Evolutionary conservation across 768 basidiomycete species (phyloP), one percentile per base, ranked within the genome.

Genomic region (Saitozyma sp.): DNA sequence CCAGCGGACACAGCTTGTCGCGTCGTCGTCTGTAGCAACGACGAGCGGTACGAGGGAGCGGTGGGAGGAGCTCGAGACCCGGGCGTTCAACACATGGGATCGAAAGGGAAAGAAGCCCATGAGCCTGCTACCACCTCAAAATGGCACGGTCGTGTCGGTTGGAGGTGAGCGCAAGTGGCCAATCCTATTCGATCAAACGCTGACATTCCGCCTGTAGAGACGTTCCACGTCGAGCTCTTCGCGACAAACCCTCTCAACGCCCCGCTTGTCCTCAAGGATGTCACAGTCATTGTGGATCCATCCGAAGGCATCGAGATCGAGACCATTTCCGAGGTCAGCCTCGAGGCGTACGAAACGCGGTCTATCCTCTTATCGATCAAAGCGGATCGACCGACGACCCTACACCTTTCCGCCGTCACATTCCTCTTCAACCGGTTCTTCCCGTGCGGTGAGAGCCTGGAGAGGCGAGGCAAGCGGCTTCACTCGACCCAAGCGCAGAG

Each of bases 401-500:
- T 94, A 49, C 80, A 78, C 20, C 79, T 94, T 49, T 84, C 84
- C 13, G 79, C 87, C 48, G 83, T 88, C 65, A 78, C 86, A 39
- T 94, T 93, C 75, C 84, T 93, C 41, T 85, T 86, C 58, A 75
- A 78, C 57, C 58, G 70, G 6, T 83, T 91, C 40, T 83, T 94
- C 17, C 86, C 89, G 2, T 82, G 83, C 29, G 82, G 75, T 0
- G 92, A 94, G 76, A 80, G 86, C 0, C 82, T 93, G 3, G 82
- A 85, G 9, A 83, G 82, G 41, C 87, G 86, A n/a, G 92, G 93
- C 13, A 85, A 83, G 50, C 83, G 92, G 55, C 81, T 96, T 10
- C 86, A 93, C 56, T 85, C 86, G 57, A 92, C 92, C 2, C 83
- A 84, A 39, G 80, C 84, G 13, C 89, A 94, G 68, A 82, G 87